Evolutionary conservation across 2,329 filamentous ascomycete species (phyloP).

Genomic region (Xylariales sp.): DNA sequence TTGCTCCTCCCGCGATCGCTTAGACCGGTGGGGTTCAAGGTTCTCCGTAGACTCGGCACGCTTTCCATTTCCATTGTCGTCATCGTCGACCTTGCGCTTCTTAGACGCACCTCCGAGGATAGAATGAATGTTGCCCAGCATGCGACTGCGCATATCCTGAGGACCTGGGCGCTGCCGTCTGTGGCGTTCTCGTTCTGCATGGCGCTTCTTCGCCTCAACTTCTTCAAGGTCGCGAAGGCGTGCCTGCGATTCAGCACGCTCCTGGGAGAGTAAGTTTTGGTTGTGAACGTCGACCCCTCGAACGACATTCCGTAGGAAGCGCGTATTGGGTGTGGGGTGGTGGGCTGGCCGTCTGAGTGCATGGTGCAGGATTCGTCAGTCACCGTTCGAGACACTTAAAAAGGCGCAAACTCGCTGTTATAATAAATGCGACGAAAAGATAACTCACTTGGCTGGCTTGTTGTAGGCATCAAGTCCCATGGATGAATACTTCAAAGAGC

Average conservation of each 20-base stretch:
- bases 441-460: constrained; percentile 36
- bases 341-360: constrained; percentile 50
- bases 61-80: constrained; percentile 10
- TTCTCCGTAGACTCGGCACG: too few relatives aligned
- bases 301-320: constrained; percentile 84
- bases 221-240: constrained; percentile 60
- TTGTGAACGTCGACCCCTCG: constrained; percentile 88
- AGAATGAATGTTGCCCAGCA: constrained; percentile 57
- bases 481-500: constrained; percentile 68
- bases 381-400: not conserved
- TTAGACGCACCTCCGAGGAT: constrained; percentile 44
- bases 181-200: constrained; percentile 21
- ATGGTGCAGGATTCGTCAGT: not conserved
- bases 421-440: too few relatives aligned
- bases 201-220: constrained; percentile 38
- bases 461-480: constrained; percentile 67
- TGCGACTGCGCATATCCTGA: constrained; percentile 50
- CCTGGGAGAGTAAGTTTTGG: constrained; percentile 76
- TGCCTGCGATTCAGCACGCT: constrained; percentile 72
- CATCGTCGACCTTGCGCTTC: constrained; percentile 27
- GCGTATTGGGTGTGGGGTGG: constrained; percentile 84
- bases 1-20: constrained; percentile 3
- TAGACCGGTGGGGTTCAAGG: constrained; percentile 5
- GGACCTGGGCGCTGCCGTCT: constrained; percentile 40
- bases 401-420: too few relatives aligned